Base-by-base conservation (phyloP, 164 flowering plant species). In the Vitis cinerea region DNA sequence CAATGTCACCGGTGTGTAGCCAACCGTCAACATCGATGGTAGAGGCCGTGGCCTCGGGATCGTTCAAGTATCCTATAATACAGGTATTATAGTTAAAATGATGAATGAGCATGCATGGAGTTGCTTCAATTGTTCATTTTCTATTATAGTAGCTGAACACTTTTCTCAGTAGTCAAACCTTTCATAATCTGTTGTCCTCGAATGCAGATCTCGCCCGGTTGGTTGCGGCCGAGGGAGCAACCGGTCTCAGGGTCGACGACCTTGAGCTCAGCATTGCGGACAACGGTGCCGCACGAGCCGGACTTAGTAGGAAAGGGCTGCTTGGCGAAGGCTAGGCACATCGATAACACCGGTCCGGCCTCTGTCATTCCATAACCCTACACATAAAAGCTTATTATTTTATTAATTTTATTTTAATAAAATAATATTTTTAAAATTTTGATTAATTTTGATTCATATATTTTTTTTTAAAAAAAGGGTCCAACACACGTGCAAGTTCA, bases 281-380 rank as follows among this genome's bases (percentile, higher is more conserved):
- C 92, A 2, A 92, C 94, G 1, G 86, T 82, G n/a, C 98, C 98
- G 50, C 94, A 89, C 1, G 98, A 83, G 9, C 98, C 98, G 0
- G 91, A 77, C 77, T 90, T 92, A 31, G 81, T 77, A 19, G 81
- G 82, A 31, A 83, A 74, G 0, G 96, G 90, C 14, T 85, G 79
- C 76, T 88, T 90, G 12, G 98, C 98, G 52, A 92, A 90, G 1
- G 68, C 90, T 27, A 78, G 66, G 74, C 86, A 83, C 94, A 90
- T 90, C 29, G 93, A 74, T 31, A 88, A 64, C 55, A 92, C 89
- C 19, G 96, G 90, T 3, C 95, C 93, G 0, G 92, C 93, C 66
- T 90, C 97, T 10, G 97, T 92, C 97, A 92, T 92, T 13, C 97
- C 97, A 75, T 90, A 92, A 9, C 94, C 97, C 97, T 92, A 75